Evolutionary conservation across 225 moss, liverwort and hornwort species (phyloP).

Genomic region (Neckera pumila): DNA sequence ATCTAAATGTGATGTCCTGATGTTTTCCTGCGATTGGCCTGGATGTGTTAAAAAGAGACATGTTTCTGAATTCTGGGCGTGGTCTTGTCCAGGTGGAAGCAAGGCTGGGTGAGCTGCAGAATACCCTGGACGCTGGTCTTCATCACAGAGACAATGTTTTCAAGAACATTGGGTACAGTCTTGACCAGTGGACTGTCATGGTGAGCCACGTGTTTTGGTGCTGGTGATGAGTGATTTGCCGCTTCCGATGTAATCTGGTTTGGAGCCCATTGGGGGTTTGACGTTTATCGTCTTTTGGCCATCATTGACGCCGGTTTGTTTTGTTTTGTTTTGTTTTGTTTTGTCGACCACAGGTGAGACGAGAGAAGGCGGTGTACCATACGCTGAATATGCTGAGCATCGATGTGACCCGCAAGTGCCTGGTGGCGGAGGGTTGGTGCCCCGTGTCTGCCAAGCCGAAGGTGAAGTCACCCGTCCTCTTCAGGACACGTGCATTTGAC

Average conservation of each 20-base stretch:
- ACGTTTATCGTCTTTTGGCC: neutral
- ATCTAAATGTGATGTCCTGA: neutral
- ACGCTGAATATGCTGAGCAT: conserved; percentile 92
- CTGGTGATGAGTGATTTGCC: neutral
- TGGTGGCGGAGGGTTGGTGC: conserved; percentile 98
- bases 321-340: neutral
- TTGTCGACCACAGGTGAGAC: conserved; percentile 46
- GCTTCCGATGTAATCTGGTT: neutral
- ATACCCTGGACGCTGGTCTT: conserved; percentile 80
- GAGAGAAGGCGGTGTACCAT: conserved; percentile 97
- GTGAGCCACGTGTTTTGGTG: conserved; percentile 10
- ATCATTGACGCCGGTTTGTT: neutral
- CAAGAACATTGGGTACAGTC: conserved; percentile 67
- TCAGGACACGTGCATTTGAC: neutral
- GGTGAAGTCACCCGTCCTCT: conserved; percentile 4
- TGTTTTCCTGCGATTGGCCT: neutral
- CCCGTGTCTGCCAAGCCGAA: conserved; percentile 85
- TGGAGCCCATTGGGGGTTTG: too few species aligned
- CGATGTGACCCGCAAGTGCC: conserved; percentile 94
- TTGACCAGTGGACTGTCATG: conserved; percentile 92
- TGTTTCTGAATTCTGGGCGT: neutral
- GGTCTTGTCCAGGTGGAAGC: conserved; percentile 44
- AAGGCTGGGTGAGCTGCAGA: conserved; percentile 75
- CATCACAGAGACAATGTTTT: conserved; percentile 84
- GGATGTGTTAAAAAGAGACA: neutral